Evolutionary conservation across 2,329 filamentous ascomycete genomes (phyloP).

Genomic region (Xylariaceae sp.): DNA sequence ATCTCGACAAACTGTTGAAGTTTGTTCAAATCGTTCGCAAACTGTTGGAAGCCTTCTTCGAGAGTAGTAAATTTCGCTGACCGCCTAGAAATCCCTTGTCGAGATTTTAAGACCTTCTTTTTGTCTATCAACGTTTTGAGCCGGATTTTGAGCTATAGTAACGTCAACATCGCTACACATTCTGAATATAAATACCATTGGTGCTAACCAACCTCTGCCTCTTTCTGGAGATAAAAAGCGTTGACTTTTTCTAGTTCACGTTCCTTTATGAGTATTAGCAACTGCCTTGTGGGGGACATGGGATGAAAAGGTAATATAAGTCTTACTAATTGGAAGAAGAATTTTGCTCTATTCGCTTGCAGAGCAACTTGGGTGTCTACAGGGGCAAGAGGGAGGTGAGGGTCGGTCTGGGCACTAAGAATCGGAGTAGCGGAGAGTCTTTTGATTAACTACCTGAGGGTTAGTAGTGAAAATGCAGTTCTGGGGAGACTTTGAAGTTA

Average conservation of each 20-base stretch:
- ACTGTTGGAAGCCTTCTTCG: constrained; percentile 96
- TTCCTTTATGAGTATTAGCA: constrained; percentile 69
- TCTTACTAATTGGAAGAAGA: constrained; percentile 94
- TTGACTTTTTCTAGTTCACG: constrained; percentile 98
- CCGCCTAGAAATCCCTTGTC: constrained; percentile 79
- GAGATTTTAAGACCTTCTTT: constrained; percentile 87
- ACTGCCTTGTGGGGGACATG: background rate
- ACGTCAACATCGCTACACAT: constrained; percentile 21
- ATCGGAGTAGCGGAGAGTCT: constrained; percentile 92
- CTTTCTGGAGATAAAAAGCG: constrained; percentile 95
- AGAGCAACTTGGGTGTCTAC: constrained; percentile 85
- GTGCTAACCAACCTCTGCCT: constrained; percentile 77
- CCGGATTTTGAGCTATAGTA: constrained; percentile 80
- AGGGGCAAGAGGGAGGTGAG: constrained; percentile 51
- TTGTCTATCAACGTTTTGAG: constrained; percentile 93
- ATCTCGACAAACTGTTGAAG: constrained; percentile 98
- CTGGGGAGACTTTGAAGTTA: background rate
- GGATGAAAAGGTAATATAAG: constrained; percentile 2
- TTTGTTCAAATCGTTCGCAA: constrained; percentile 95
- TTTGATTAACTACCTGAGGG: constrained; percentile 82
- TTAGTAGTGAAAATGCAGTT: constrained; percentile 37
- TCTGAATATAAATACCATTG: background rate
- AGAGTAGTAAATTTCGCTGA: constrained; percentile 94
- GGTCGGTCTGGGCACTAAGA: constrained; percentile 76
- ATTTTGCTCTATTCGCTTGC: constrained; percentile 96